Base-by-base conservation (phyloP, 2,329 filamentous ascomycete species). In the Fusarium albosuccineum region DNA sequence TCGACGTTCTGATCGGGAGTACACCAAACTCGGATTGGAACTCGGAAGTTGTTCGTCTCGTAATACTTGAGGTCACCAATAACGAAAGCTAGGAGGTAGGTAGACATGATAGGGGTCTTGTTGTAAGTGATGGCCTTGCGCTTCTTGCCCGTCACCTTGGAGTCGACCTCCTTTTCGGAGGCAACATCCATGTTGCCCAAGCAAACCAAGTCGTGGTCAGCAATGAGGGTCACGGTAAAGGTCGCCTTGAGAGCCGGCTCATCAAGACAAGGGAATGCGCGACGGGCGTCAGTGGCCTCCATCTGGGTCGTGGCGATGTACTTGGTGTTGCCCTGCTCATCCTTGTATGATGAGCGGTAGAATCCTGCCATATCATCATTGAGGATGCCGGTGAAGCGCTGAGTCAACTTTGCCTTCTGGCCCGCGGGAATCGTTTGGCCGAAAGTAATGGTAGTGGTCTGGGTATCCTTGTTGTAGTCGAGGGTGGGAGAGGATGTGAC, bases 311-410 rank as follows among this genome's bases (percentile, higher is more conserved):
- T 95, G 29, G 94, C 95, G 75, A 98, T 85, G 77, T 94, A 91
- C 70, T 92, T 92, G 60, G 91, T 89, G 62, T 88, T 88, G 39
- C 95, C 95, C 74, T 96, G 89, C 49, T 87, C 81, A 64, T 89
- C 90, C 84, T 96, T 97, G 85, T 95, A 98, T 7, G 93, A 97
- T 2, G 94, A 97, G 60, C 95, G 89, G 82, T 98, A 98, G 86
- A 98, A 98, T 48, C 95, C 95, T 49, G 94, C 94, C 93, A 98
- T 97, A 81, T 96, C 95, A 78, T 97, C 92, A 79, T 97, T 97
- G 74, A 97, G 82, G 42, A 85, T 86, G 40, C 94, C 94, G 9
- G 87, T 90, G 80, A 97, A 97, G 44, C 78, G 77, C 60, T 85
- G 80, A 36, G 78, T 78, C 54, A 71, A 87, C 88, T 74, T 89